These are phyloP conservation scores for Heritiera littoralis DNA, from an alignment of 345 rosid genomes.

Conservation along the genomic window DNA sequence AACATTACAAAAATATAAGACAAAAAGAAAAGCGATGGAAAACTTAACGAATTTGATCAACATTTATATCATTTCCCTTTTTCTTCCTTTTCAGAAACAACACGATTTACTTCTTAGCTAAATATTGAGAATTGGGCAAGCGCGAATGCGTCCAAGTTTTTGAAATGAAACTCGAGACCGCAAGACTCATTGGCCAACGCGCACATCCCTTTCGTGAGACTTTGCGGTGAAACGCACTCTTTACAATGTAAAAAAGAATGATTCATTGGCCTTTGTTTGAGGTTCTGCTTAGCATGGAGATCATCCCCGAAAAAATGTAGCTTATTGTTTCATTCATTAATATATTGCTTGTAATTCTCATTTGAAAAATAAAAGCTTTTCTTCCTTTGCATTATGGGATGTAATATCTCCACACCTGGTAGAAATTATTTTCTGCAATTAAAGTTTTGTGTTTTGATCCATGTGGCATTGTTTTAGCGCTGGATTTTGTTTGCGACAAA, in stretches of 20 bases:
- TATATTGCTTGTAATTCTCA: not conserved
- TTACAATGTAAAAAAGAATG: slow-evolving; percentile 26
- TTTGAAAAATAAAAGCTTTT: too few relatives aligned
- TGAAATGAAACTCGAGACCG: not conserved
- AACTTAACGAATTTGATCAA: too few relatives aligned
- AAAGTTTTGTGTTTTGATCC: not conserved
- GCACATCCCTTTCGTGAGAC: not conserved
- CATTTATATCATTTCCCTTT: not conserved
- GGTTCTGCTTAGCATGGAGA: not conserved
- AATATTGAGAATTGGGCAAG: not conserved
- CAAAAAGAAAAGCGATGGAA: too few relatives aligned
- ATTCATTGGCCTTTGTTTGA: slow-evolving; percentile 19
- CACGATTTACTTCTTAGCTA: not conserved
- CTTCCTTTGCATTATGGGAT: too few relatives aligned
- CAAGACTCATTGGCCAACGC: too few relatives aligned
- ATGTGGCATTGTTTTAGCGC: not conserved
- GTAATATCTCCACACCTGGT: too few relatives aligned
- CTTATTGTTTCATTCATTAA: not conserved
- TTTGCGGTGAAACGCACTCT: slow-evolving; percentile 25
- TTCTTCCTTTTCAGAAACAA: too few relatives aligned
- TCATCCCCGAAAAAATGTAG: not conserved
- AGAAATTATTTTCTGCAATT: not conserved
- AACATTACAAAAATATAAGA: too few relatives aligned
- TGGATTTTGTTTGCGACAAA: too few relatives aligned
- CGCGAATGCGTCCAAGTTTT: not conserved